phyloP scores from a whole-genome alignment of 148 eudicot species.

The Camellia japonica region DNA sequence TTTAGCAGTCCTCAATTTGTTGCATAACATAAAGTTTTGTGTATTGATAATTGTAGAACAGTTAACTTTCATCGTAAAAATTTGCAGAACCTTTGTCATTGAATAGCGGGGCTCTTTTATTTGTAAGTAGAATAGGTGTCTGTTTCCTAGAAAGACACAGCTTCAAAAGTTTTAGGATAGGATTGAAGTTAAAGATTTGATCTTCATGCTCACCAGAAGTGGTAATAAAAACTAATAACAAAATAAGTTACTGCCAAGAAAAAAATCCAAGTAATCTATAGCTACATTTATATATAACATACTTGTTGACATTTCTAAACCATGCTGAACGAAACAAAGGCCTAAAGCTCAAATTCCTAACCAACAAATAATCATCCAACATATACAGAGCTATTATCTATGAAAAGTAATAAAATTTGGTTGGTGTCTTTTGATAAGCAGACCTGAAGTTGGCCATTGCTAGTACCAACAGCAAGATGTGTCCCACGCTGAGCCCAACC shows the following conservation, averaged over 20 bases:
- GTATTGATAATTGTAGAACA: neutral
- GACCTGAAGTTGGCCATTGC: slow-evolving; percentile 77
- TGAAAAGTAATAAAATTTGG: neutral
- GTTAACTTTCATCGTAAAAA: neutral
- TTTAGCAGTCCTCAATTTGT: neutral
- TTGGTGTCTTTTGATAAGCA: neutral
- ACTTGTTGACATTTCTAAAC: neutral
- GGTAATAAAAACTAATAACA: neutral
- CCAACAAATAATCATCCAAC: neutral
- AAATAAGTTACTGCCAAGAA: neutral
- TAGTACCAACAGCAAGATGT: slow-evolving; percentile 80
- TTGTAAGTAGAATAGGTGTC: too few species aligned
- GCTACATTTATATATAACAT: neutral
- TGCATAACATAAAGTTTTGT: neutral
- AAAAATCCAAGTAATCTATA: neutral
- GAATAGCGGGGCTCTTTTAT: neutral
- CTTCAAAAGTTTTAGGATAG: neutral
- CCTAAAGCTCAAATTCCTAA: slow-evolving; percentile 2
- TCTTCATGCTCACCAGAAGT: neutral
- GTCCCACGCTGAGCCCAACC: slow-evolving; percentile 94
- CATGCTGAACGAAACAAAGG: neutral
- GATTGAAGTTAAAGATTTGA: neutral
- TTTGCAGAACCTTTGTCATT: neutral
- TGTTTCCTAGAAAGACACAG: neutral
- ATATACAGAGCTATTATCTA: neutral